These are phyloP conservation scores for Trypanosoma brucei DNA, from an alignment of 208 protist species.

Conservation along the genomic window DNA sequence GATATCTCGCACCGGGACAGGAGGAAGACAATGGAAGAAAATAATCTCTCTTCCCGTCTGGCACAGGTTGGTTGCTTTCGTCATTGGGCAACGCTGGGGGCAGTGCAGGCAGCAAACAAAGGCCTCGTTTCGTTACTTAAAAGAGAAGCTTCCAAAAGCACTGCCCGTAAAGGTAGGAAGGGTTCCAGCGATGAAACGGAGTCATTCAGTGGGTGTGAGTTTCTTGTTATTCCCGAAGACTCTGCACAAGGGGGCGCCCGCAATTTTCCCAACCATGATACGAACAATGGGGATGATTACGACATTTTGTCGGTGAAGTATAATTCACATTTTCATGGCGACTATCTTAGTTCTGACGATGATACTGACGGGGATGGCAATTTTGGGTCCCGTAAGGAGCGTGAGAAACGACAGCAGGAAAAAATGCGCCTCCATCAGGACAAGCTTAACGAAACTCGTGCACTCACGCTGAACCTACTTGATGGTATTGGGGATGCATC, in stretches of 20 bases:
- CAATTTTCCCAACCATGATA: not conserved
- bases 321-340: conserved; percentile 60
- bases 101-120: conserved; percentile 26
- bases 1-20: conserved; percentile 10
- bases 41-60: conserved; percentile 10
- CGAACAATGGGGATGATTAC: not conserved
- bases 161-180: conserved; percentile 3
- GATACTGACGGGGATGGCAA: conserved; percentile 25
- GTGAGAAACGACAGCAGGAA: conserved; percentile 15
- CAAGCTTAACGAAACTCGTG: conserved; percentile 60
- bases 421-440: conserved; percentile 38
- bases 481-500: conserved; percentile 92
- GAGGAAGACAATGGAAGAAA: not conserved
- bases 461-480: conserved; percentile 93
- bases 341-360: conserved; percentile 71
- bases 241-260: not conserved
- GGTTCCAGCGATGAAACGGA: not conserved
- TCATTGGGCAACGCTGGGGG: conserved; percentile 37
- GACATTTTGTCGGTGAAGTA: conserved; percentile 34
- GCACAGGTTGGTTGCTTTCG: conserved; percentile 44
- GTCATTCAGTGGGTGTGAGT: not conserved
- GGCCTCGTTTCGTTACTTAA: conserved; percentile 6
- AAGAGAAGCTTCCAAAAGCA: not conserved
- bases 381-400: conserved; percentile 11
- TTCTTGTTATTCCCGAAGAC: conserved; percentile 13